Evolutionary conservation across 1,284 basidiomycete genomes (phyloP).

Genomic region (Malassezia globosa): DNA sequence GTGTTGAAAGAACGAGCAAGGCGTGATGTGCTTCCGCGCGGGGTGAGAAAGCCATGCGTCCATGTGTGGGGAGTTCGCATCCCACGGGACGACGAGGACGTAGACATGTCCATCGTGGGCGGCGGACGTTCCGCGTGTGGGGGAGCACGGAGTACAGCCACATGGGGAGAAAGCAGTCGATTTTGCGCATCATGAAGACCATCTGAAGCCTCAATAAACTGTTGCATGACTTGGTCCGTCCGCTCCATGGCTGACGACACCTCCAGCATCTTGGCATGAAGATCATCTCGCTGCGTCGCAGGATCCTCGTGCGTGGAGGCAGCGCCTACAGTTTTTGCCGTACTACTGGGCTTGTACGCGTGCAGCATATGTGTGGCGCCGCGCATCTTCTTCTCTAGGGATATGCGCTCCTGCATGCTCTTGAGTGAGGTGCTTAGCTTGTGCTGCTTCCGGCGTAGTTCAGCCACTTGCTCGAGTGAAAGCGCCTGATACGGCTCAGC

Average conservation of each 20-base stretch:
- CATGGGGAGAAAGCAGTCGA: slow-evolving; percentile 9
- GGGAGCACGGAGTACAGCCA: slow-evolving; percentile 12
- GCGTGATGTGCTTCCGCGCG: not conserved
- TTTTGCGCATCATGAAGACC: not conserved
- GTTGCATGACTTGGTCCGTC: slow-evolving; percentile 7
- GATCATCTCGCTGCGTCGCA: not conserved
- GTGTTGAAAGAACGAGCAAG: not conserved
- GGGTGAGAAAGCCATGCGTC: too few species aligned
- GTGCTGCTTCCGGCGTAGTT: not conserved
- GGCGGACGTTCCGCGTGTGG: too few species aligned
- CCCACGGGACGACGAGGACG: too few species aligned
- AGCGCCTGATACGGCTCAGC: slow-evolving; percentile 11
- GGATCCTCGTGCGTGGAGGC: not conserved
- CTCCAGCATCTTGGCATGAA: too few species aligned
- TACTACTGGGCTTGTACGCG: too few species aligned
- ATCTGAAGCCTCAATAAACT: slow-evolving; percentile 1
- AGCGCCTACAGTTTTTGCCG: not conserved
- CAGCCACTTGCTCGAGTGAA: slow-evolving; percentile 8
- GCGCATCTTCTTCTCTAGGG: slow-evolving; percentile 13
- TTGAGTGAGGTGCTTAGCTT: not conserved
- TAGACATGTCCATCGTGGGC: too few species aligned
- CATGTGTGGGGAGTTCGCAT: too few species aligned
- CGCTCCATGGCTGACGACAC: slow-evolving; percentile 7
- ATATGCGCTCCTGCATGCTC: slow-evolving; percentile 1
- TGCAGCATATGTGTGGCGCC: slow-evolving; percentile 6